A percentile compares a stretch with the other conserved stretches of the same genome.
Conservation (phyloP, 257 asterid species). For the Verbascum thapsus region DNA sequence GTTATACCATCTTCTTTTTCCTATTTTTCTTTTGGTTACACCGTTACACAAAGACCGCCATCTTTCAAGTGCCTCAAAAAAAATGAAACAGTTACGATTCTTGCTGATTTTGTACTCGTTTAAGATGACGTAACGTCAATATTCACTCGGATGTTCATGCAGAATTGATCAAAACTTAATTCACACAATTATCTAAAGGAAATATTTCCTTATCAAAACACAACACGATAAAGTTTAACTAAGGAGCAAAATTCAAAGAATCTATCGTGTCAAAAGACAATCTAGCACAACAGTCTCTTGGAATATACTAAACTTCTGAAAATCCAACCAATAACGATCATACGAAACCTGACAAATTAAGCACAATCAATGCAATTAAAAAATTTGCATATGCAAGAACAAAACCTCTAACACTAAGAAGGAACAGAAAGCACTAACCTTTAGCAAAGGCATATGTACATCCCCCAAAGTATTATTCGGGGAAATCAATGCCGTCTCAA, state of each 20-base stretch:
- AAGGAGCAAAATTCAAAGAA: neutral
- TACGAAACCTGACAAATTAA: constrained; percentile 1
- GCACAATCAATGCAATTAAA: neutral
- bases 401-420: constrained; percentile 6
- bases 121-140: neutral
- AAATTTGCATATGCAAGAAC: constrained; percentile 22
- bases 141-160: neutral
- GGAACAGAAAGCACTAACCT: constrained; percentile 48
- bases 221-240: neutral
- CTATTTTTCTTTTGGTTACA: no score
- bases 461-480: constrained; percentile 86
- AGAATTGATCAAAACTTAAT: constrained; percentile 6
- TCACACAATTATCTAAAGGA: neutral
- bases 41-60: no score
- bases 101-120: neutral
- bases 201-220: no score
- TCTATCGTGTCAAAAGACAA: neutral
- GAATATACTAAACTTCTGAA: constrained; percentile 1
- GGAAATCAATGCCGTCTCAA: constrained; percentile 86
- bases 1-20: no score
- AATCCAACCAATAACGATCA: constrained; percentile 3
- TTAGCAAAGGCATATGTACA: constrained; percentile 90
- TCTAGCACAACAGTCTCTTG: neutral
- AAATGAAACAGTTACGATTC: neutral
- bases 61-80: neutral